Conservation (phyloP, 2,329 filamentous ascomycete genomes). For the Gaeumannomyces sp. region DNA sequence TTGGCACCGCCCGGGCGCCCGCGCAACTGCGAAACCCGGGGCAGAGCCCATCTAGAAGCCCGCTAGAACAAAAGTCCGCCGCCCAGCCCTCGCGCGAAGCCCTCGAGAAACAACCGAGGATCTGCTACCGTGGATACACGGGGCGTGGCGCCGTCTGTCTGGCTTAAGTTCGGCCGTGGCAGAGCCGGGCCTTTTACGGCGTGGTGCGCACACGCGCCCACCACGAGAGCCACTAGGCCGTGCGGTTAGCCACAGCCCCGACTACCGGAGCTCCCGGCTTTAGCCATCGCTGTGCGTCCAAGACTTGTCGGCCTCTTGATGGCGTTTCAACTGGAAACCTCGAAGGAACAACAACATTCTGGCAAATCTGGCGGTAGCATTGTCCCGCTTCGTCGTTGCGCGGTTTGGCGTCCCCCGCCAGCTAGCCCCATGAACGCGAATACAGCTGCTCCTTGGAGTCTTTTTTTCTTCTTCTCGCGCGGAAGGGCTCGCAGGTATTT, state of each 20-base stretch:
- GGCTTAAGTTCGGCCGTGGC: background rate
- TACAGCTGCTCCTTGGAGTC: too few species aligned
- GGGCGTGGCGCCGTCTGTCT: background rate
- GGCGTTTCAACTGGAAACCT: background rate
- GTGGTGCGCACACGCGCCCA: background rate
- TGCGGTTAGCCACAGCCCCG: background rate
- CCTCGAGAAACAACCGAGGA: background rate
- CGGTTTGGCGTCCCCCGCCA: background rate
- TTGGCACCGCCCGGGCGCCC: too few species aligned
- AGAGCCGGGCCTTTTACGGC: background rate
- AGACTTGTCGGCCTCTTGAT: background rate
- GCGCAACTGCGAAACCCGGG: background rate
- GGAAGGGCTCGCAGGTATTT: too few species aligned
- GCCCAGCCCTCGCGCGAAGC: background rate
- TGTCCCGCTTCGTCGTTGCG: too few species aligned
- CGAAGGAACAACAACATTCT: background rate
- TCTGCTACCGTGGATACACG: background rate
- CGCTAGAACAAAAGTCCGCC: background rate
- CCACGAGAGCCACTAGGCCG: too few species aligned
- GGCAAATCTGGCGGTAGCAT: background rate
- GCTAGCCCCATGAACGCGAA: too few species aligned
- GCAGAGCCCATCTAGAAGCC: background rate
- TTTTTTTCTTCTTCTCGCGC: too few species aligned
- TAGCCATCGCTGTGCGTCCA: background rate
- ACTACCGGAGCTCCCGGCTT: too few species aligned